A percentile compares a stretch with the other conserved stretches of the same genome.
Conservation (phyloP, 2,329 filamentous ascomycete species). For the Cytospora schulzeri region DNA sequence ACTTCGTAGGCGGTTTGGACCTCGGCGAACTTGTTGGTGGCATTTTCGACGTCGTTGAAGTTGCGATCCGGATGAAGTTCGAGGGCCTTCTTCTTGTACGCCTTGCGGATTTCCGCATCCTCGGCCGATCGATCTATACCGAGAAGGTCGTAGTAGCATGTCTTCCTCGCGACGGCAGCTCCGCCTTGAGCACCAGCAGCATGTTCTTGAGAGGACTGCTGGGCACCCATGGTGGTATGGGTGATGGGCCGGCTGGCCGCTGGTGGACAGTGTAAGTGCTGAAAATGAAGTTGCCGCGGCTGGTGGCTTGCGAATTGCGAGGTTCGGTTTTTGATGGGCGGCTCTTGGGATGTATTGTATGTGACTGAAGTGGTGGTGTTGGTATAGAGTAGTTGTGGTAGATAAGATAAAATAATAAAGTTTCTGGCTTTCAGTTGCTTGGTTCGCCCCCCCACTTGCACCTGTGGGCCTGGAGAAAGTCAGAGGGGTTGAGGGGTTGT, state of each 20-base stretch:
- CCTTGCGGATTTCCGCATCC: constrained; percentile 92
- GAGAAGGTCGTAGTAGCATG: constrained; percentile 85
- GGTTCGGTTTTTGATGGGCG: too few relatives aligned
- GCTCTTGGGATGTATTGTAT: too few relatives aligned
- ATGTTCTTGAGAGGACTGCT: constrained; percentile 51
- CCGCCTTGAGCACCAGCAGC: constrained; percentile 31
- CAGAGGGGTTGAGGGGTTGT: too few relatives aligned
- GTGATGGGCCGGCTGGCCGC: neutral
- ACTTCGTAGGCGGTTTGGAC: constrained; percentile 93
- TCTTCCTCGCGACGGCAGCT: constrained; percentile 52
- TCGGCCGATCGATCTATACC: constrained; percentile 71
- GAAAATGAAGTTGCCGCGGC: neutral
- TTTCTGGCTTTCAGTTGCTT: too few relatives aligned
- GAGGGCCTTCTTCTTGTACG: constrained; percentile 86
- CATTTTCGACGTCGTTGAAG: constrained; percentile 78
- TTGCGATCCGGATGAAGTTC: constrained; percentile 96
- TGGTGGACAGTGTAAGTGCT: neutral
- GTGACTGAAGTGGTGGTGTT: too few relatives aligned
- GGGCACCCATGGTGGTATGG: constrained; percentile 51
- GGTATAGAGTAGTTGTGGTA: too few relatives aligned
- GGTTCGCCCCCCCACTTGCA: too few relatives aligned
- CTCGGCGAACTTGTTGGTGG: constrained; percentile 86
- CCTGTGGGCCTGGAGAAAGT: too few relatives aligned
- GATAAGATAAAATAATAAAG: too few relatives aligned
- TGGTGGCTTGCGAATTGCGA: neutral